Evolutionary conservation across 306 rosid genomes (phyloP).

Genomic region (Begonia masoniana): DNA sequence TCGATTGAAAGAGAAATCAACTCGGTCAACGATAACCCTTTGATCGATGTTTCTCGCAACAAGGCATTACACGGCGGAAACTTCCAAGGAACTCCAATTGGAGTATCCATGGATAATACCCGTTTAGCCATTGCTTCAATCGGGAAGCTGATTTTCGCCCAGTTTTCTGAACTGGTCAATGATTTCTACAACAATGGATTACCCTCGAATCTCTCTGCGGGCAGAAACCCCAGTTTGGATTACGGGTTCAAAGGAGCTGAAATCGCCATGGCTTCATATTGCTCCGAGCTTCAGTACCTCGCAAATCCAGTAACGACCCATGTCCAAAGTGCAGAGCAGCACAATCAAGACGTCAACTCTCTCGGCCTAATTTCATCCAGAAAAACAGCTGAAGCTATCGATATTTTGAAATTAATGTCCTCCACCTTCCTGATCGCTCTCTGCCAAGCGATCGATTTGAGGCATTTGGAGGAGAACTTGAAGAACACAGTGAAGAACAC

Average conservation of each 20-base stretch:
- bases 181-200: slow-evolving; percentile 78
- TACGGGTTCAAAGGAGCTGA: slow-evolving; percentile 89
- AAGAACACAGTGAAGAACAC: slow-evolving; percentile 46
- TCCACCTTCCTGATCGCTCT: slow-evolving; percentile 64
- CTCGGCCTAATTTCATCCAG: slow-evolving; percentile 72
- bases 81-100: slow-evolving; percentile 93
- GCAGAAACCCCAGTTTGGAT: slow-evolving; percentile 80
- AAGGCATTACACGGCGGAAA: slow-evolving; percentile 90
- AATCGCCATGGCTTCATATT: slow-evolving; percentile 87
- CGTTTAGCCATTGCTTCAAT: slow-evolving; percentile 81
- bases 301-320: slow-evolving; percentile 86
- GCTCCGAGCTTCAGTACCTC: slow-evolving; percentile 73
- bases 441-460: slow-evolving; percentile 81
- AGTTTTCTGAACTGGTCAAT: slow-evolving; percentile 82
- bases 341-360: slow-evolving; percentile 90
- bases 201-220: slow-evolving; percentile 70
- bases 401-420: slow-evolving; percentile 75
- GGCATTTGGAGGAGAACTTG: slow-evolving; percentile 90
- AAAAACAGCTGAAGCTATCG: slow-evolving; percentile 64
- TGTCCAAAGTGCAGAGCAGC: slow-evolving; percentile 90
- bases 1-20: slow-evolving; percentile 86
- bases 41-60: slow-evolving; percentile 90
- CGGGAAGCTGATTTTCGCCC: slow-evolving; percentile 89
- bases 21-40: slow-evolving; percentile 82
- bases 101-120: slow-evolving; percentile 92